These are phyloP conservation scores for Pythium brachiatum DNA, from an alignment of 352 stramenopile genomes.

Conservation along the genomic window DNA sequence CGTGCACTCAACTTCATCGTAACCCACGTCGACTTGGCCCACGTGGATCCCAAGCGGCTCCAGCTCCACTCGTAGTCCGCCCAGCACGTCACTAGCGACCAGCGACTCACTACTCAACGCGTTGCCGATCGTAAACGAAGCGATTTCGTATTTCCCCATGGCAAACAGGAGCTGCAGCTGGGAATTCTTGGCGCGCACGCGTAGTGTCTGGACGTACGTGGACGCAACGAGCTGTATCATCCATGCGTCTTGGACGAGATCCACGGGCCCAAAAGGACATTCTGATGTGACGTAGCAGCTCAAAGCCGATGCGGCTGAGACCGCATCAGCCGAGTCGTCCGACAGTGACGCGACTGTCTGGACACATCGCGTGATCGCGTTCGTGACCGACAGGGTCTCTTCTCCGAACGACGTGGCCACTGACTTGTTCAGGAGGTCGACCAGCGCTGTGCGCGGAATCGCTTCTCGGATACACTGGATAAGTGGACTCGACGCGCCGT, in stretches of 20 bases:
- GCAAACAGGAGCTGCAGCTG: background rate
- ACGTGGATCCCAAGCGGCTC: constrained; percentile 3
- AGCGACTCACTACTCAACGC: background rate
- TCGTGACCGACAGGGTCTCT: background rate
- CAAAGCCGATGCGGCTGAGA: background rate
- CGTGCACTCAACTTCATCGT: constrained; percentile 9
- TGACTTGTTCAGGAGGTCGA: background rate
- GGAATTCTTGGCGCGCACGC: constrained; percentile 5
- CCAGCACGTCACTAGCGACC: too few species aligned
- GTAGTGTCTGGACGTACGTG: constrained; percentile 8
- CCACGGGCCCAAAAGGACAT: constrained; percentile 24
- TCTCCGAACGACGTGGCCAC: background rate
- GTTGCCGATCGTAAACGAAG: background rate
- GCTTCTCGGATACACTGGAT: constrained; percentile 14
- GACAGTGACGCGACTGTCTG: background rate
- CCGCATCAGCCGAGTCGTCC: background rate
- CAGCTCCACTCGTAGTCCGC: background rate
- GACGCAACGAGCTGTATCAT: constrained; percentile 19
- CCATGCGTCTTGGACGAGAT: constrained; percentile 15
- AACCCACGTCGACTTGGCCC: background rate
- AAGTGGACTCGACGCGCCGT: constrained; percentile 12
- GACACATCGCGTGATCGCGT: constrained; percentile 15
- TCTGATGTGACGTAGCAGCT: constrained; percentile 8
- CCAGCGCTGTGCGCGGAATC: background rate
- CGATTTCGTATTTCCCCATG: constrained; percentile 3